phyloP scores from a whole-genome alignment of 2,329 filamentous ascomycete genomes.

The Tricladium varicosporioides region DNA sequence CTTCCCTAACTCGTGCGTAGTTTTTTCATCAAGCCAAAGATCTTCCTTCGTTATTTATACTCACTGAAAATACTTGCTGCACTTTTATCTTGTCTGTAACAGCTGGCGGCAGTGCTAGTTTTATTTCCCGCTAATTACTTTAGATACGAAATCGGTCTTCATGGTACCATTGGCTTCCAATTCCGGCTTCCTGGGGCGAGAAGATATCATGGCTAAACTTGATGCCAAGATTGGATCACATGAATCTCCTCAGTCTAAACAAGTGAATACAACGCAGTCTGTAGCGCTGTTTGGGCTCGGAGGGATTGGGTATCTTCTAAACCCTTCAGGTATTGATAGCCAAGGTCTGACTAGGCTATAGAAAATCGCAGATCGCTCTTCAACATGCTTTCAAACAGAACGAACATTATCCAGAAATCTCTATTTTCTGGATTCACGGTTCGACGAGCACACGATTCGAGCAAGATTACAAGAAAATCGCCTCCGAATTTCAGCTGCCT shows the following conservation, averaged over 20 bases:
- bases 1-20: background rate
- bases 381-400: constrained; percentile 7
- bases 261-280: background rate
- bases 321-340: background rate
- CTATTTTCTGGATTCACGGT: constrained; percentile 17
- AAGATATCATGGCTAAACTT: background rate
- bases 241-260: background rate
- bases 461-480: constrained; percentile 16
- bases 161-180: constrained; percentile 9
- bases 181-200: constrained; percentile 3
- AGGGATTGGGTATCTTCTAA: constrained; percentile 3
- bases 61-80: too few relatives aligned
- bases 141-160: background rate
- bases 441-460: constrained; percentile 9
- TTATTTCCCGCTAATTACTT: too few relatives aligned
- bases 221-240: background rate
- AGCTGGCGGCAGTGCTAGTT: too few relatives aligned
- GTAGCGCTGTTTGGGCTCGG: constrained; percentile 10
- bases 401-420: constrained; percentile 1
- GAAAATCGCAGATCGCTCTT: constrained; percentile 21
- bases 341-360: background rate
- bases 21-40: background rate
- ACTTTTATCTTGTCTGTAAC: too few relatives aligned
- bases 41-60: background rate
- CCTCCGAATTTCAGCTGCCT: constrained; percentile 7